phyloP scores from a whole-genome alignment of 495 filamentous ascomycete species.

The Xylaria venustula region DNA sequence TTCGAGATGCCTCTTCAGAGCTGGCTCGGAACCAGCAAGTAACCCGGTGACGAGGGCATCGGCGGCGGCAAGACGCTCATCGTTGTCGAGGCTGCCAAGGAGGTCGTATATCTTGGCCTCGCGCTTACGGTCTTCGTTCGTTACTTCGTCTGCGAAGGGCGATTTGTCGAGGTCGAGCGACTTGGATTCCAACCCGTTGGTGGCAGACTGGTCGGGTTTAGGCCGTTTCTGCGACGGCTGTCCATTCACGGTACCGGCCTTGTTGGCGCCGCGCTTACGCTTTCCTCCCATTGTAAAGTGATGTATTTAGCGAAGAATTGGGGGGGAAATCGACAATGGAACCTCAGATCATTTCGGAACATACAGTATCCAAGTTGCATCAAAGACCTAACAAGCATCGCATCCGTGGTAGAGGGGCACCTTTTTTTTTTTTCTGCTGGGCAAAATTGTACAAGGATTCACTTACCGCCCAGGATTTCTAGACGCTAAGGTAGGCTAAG shows the following conservation, averaged over 20 bases:
- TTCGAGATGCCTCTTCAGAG: slow-evolving; percentile 52
- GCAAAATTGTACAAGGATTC: not conserved
- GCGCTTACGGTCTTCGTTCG: slow-evolving; percentile 41
- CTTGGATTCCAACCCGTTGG: slow-evolving; percentile 27
- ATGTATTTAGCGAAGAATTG: not conserved
- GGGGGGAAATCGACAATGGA: not conserved
- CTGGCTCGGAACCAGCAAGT: slow-evolving; percentile 39
- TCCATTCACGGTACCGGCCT: slow-evolving; percentile 24
- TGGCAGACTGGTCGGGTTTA: slow-evolving; percentile 32
- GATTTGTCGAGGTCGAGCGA: slow-evolving; percentile 37
- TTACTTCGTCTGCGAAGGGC: slow-evolving; percentile 43
- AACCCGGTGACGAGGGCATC: slow-evolving; percentile 49
- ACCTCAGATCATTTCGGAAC: not conserved
- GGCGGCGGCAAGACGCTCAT: slow-evolving; percentile 51
- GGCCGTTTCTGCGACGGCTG: slow-evolving; percentile 43
- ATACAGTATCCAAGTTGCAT: not conserved
- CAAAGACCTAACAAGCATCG: not conserved
- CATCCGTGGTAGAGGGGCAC: not conserved
- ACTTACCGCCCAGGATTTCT: slow-evolving; percentile 3
- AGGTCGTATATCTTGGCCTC: slow-evolving; percentile 52
- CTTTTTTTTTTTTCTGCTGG: slow-evolving; percentile 12
- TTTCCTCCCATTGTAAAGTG: slow-evolving; percentile 22
- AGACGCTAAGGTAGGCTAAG: no score
- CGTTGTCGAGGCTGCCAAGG: slow-evolving; percentile 49
- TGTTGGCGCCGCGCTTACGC: slow-evolving; percentile 42